Percentiles rank a stretch among this genome's conserved stretches.
phyloP scores from a whole-genome alignment of 108 stramenopile genomes.

The Stephanodiscus minutulus region DNA sequence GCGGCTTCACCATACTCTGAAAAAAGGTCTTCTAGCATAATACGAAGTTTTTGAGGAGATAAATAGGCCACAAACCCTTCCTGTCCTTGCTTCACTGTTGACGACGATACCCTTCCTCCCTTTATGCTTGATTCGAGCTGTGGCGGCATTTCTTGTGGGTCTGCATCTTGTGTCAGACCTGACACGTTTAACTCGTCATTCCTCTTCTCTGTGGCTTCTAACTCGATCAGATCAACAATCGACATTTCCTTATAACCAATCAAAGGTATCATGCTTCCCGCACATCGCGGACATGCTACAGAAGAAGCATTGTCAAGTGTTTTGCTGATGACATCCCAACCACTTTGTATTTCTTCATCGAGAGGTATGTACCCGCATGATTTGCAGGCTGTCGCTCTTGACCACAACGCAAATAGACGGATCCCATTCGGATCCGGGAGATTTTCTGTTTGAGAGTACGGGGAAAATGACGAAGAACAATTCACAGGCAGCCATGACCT shows the following conservation, averaged over 20 bases:
- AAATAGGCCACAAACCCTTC: slow-evolving; percentile 67
- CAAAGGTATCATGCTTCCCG: slow-evolving; percentile 52
- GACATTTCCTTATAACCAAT: slow-evolving; percentile 65
- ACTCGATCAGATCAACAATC: slow-evolving; percentile 24
- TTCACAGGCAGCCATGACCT: slow-evolving; percentile 69
- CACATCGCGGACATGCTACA: slow-evolving; percentile 77
- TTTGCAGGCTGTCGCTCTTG: slow-evolving; percentile 64
- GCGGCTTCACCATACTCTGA: slow-evolving; percentile 75
- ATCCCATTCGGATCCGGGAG: slow-evolving; percentile 13
- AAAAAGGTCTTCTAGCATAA: slow-evolving; percentile 62
- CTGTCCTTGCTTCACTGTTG: slow-evolving; percentile 17
- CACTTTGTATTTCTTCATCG: slow-evolving; percentile 87
- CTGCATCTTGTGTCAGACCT: slow-evolving; percentile 20
- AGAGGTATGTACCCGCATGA: slow-evolving; percentile 75
- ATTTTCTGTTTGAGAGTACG: slow-evolving; percentile 13
- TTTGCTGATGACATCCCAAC: slow-evolving; percentile 70
- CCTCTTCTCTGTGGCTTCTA: neutral
- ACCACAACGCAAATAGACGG: slow-evolving; percentile 77
- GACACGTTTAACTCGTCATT: slow-evolving; percentile 4
- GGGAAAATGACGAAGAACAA: slow-evolving; percentile 72
- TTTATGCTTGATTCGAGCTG: slow-evolving; percentile 52
- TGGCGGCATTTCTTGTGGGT: slow-evolving; percentile 56
- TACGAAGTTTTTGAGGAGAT: slow-evolving; percentile 64
- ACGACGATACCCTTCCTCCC: neutral
- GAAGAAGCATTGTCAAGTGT: slow-evolving; percentile 46